A percentile compares a stretch with the other conserved stretches of the same genome.
Conservation (phyloP, 73 alveolate genomes). For the Paramecium caudatum region DNA sequence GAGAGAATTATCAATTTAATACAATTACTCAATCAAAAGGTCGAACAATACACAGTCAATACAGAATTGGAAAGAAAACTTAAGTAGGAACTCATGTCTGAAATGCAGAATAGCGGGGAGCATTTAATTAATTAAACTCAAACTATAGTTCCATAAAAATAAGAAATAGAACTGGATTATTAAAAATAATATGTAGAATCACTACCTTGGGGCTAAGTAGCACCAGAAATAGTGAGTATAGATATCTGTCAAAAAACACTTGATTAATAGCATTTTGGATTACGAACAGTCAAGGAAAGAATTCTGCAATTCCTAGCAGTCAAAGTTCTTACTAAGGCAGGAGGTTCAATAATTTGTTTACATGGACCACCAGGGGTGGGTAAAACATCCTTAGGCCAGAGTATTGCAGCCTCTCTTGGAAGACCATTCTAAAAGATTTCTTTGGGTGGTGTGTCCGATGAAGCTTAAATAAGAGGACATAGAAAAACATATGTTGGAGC, state of each 20-base stretch:
- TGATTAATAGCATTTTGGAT: constrained; percentile 94
- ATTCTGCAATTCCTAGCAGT: constrained; percentile 94
- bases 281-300: constrained; percentile 92
- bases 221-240: constrained; percentile 81
- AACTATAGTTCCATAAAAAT: background rate
- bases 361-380: constrained; percentile 99
- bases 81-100: constrained; percentile 7
- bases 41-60: background rate
- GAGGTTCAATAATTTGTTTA: constrained; percentile 92
- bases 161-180: constrained; percentile 31
- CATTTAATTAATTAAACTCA: constrained; percentile 18
- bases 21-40: background rate
- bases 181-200: constrained; percentile 58
- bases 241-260: constrained; percentile 80
- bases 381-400: constrained; percentile 93
- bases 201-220: constrained; percentile 87
- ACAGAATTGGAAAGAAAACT: background rate
- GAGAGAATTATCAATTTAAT: background rate
- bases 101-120: constrained; percentile 14
- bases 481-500: constrained; percentile 97
- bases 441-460: constrained; percentile 97
- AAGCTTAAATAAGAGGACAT: constrained; percentile 97
- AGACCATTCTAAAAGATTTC: constrained; percentile 95
- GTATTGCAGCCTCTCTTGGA: constrained; percentile 94
- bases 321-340: constrained; percentile 76